A percentile compares a stretch with the other conserved stretches of the same genome.
Conservation (phyloP, 163 green algal species). For the Chlamydomonas reinhardtii region DNA sequence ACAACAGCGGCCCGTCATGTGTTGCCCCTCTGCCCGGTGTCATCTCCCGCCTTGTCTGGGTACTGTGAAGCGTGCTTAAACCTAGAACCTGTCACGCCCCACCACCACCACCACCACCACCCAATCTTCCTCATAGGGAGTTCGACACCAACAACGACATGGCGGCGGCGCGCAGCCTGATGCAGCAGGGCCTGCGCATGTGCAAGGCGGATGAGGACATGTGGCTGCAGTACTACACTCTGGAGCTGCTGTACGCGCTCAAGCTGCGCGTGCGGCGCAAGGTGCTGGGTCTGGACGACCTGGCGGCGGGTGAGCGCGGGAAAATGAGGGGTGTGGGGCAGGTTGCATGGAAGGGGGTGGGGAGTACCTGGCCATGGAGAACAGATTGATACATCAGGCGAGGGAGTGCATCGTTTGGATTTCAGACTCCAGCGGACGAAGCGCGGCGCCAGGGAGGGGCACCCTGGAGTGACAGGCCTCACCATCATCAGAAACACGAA, state of each 20-base stretch:
- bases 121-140: constrained; percentile 68
- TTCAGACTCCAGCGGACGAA: too few relatives aligned
- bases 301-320: constrained; percentile 21
- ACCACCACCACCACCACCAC: background rate
- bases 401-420: too few relatives aligned
- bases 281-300: constrained; percentile 80
- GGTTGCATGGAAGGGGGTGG: background rate
- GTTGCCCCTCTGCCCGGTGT: too few relatives aligned
- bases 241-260: constrained; percentile 92
- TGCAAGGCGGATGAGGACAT: constrained; percentile 75
- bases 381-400: too few relatives aligned
- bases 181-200: constrained; percentile 94
- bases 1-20: too few relatives aligned
- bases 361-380: background rate
- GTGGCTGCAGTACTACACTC: constrained; percentile 92
- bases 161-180: constrained; percentile 84
- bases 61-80: too few relatives aligned
- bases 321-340: too few relatives aligned
- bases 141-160: constrained; percentile 91
- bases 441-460: too few relatives aligned
- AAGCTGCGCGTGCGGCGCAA: constrained; percentile 78
- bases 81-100: background rate
- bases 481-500: too few relatives aligned
- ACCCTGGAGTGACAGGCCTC: too few relatives aligned
- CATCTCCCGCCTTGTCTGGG: too few relatives aligned